Percentiles rank a stretch among this genome's conserved stretches.
These are phyloP conservation scores for Xeromyces bisporus DNA, from an alignment of 495 filamentous ascomycete genomes.

Conservation along the genomic window DNA sequence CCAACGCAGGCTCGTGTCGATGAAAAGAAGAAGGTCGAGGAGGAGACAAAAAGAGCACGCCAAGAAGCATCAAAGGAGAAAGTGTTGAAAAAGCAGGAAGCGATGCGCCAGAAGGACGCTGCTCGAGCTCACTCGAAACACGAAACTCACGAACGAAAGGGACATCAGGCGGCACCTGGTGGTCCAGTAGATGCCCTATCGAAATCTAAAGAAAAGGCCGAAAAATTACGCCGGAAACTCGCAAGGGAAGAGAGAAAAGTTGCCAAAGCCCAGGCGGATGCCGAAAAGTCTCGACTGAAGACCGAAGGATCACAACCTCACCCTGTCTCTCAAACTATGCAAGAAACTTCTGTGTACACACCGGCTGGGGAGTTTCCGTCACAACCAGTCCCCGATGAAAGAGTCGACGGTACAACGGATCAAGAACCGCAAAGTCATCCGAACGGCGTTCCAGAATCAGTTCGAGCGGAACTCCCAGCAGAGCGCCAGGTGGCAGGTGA, in stretches of 20 bases:
- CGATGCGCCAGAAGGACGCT: constrained; percentile 15
- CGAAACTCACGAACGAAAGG: constrained; percentile 5
- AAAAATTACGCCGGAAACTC: constrained; percentile 31
- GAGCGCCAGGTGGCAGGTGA: too few relatives aligned
- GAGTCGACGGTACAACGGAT: too few relatives aligned
- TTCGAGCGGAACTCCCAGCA: too few relatives aligned
- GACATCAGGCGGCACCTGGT: background rate
- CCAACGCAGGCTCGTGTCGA: constrained; percentile 52
- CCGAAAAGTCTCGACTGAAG: constrained; percentile 24
- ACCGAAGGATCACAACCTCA: constrained; percentile 19
- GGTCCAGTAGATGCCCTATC: constrained; percentile 20
- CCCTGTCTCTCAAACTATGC: too few relatives aligned
- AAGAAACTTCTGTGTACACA: too few relatives aligned
- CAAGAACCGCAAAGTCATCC: too few relatives aligned
- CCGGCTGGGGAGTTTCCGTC: too few relatives aligned
- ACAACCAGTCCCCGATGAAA: too few relatives aligned
- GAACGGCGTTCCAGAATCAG: too few relatives aligned
- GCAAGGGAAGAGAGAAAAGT: constrained; percentile 30
- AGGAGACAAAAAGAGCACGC: constrained; percentile 24
- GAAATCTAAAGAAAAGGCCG: constrained; percentile 32
- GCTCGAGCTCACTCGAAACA: constrained; percentile 11
- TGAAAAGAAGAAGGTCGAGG: constrained; percentile 28
- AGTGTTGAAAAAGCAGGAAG: constrained; percentile 12
- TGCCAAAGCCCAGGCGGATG: constrained; percentile 31
- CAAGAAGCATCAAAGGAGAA: constrained; percentile 16